phyloP scores from a whole-genome alignment of 192 early-diverging fungal genomes.

The Coemansia sp. region DNA sequence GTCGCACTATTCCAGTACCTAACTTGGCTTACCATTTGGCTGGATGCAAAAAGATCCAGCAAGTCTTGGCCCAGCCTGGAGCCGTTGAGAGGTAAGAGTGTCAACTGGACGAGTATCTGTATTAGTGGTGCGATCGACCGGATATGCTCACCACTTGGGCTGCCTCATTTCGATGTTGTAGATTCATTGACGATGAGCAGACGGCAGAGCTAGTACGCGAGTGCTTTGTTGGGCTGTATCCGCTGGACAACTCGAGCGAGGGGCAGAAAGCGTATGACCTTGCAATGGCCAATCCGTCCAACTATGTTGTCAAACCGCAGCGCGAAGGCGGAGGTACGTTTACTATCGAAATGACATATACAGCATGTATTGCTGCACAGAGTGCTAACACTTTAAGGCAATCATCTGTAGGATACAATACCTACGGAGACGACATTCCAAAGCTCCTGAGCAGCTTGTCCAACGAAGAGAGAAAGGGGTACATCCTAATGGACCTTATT shows the following conservation, averaged over 20 bases:
- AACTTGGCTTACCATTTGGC: conserved; percentile 86
- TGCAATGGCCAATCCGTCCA: conserved; percentile 63
- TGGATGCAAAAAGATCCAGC: conserved; percentile 96
- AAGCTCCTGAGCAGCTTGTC: conserved; percentile 55
- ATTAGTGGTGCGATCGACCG: neutral
- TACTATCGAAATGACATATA: conserved; percentile 10
- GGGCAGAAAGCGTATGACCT: conserved; percentile 66
- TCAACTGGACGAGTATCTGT: too few relatives aligned
- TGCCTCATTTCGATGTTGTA: conserved; percentile 10
- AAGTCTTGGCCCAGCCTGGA: conserved; percentile 79
- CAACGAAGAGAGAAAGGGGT: conserved; percentile 70
- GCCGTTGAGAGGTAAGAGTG: conserved; percentile 71
- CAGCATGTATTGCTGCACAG: conserved; percentile 34
- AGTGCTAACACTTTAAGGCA: neutral
- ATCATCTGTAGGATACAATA: conserved; percentile 64
- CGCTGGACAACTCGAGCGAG: conserved; percentile 67
- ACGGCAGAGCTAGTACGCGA: conserved; percentile 58
- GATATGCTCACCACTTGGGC: neutral
- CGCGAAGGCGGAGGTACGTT: conserved; percentile 84
- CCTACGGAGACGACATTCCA: conserved; percentile 85
- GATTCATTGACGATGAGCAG: conserved; percentile 49
- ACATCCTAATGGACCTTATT: conserved; percentile 97
- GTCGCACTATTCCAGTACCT: conserved; percentile 83
- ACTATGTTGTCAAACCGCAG: conserved; percentile 93
- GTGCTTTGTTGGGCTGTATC: conserved; percentile 89